Evolutionary conservation across 805 yeast species (phyloP).

Genomic region (Maudiozyma turicensis): DNA sequence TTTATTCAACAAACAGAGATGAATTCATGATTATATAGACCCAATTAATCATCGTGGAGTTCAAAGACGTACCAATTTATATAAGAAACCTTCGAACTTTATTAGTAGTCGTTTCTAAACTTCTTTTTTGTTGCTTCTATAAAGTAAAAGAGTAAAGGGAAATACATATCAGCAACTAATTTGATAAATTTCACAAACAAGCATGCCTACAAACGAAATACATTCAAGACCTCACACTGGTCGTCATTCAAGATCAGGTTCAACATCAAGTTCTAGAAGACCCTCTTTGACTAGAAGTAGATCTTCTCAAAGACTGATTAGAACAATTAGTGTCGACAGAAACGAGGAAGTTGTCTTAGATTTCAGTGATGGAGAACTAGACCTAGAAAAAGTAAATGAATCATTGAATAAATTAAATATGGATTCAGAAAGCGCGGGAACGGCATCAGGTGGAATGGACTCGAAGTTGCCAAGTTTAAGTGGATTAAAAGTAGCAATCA

Average conservation of each 20-base stretch:
- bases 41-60: too few relatives aligned
- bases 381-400: not conserved
- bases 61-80: too few relatives aligned
- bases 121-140: too few relatives aligned
- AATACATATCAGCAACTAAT: too few relatives aligned
- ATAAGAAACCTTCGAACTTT: too few relatives aligned
- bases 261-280: constrained; percentile 12
- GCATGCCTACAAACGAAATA: not conserved
- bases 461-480: constrained; percentile 3
- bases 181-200: too few relatives aligned
- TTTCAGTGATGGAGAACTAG: not conserved
- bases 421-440: not conserved
- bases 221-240: constrained; percentile 20
- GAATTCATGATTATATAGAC: too few relatives aligned
- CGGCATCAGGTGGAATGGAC: not conserved
- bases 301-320: constrained; percentile 23
- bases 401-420: not conserved
- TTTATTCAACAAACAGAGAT: too few relatives aligned
- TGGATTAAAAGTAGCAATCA: constrained; percentile 7
- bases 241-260: constrained; percentile 3
- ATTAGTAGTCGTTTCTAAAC: too few relatives aligned
- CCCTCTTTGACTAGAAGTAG: constrained; percentile 19
- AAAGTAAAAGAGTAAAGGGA: not conserved
- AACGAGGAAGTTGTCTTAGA: constrained; percentile 6
- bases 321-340: constrained; percentile 22